phyloP scores from a whole-genome alignment of 192 early-diverging fungal species.

The Mortierella hygrophila region DNA sequence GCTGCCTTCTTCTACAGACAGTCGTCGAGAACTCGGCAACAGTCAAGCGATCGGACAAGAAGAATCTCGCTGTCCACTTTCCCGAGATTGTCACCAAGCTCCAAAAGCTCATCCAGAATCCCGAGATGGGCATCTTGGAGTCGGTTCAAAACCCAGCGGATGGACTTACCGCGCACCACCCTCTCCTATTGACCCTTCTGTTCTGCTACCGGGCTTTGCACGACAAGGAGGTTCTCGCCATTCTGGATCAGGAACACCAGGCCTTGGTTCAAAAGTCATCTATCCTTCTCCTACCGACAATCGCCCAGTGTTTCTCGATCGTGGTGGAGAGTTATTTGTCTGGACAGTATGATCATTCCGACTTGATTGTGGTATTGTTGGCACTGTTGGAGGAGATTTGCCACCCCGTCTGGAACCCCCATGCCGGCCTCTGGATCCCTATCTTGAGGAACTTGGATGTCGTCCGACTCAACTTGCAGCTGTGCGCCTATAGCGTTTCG shows the following conservation, averaged over 20 bases:
- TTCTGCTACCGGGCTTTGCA: conserved; percentile 50
- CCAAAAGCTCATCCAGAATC: conserved; percentile 31
- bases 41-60: conserved; percentile 39
- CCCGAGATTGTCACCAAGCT: conserved; percentile 46
- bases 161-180: conserved; percentile 16
- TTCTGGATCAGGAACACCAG: conserved; percentile 14
- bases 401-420: conserved; percentile 49
- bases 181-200: conserved; percentile 30
- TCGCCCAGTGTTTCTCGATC: conserved; percentile 28
- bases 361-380: conserved; percentile 56
- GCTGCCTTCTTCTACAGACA: conserved; percentile 37
- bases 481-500: conserved; percentile 51
- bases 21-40: conserved; percentile 37
- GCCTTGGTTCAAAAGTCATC: conserved; percentile 34
- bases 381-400: conserved; percentile 58
- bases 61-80: conserved; percentile 45
- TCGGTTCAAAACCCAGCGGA: conserved; percentile 27
- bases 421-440: conserved; percentile 53
- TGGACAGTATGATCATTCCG: conserved; percentile 49
- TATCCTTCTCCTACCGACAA: conserved; percentile 20
- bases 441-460: conserved; percentile 46
- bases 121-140: conserved; percentile 36
- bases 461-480: conserved; percentile 50
- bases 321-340: conserved; percentile 30
- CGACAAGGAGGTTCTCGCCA: conserved; percentile 41